Conservation (phyloP, 345 rosid genomes). For the rapeseed (Brassica napus) region DNA sequence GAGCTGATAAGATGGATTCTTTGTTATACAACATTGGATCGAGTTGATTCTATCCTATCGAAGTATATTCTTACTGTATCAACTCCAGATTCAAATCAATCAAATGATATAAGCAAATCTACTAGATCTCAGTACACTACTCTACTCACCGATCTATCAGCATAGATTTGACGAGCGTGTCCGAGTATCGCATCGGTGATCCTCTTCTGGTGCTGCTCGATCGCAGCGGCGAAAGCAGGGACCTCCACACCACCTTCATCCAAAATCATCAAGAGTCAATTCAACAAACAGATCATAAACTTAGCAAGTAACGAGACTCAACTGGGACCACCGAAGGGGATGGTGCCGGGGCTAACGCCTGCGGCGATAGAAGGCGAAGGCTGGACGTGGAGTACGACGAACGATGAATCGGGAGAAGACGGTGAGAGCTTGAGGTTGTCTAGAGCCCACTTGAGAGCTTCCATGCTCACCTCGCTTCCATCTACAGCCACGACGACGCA, state of each 20-base stretch:
- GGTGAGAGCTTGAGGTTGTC: conserved; percentile 74
- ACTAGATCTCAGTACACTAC: conserved; percentile 16
- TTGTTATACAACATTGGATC: too few relatives aligned
- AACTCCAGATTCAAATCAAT: not conserved
- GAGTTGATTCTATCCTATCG: too few relatives aligned
- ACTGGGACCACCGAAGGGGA: conserved; percentile 98
- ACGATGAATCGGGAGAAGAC: conserved; percentile 51
- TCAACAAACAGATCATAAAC: conserved; percentile 18
- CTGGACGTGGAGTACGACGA: conserved; percentile 76
- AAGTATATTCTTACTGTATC: too few relatives aligned
- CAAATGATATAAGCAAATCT: not conserved
- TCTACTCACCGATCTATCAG: conserved; percentile 49
- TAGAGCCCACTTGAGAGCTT: conserved; percentile 77
- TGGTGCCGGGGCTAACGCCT: conserved; percentile 75
- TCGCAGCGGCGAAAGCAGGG: conserved; percentile 85
- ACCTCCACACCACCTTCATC: conserved; percentile 68
- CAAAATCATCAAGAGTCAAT: conserved; percentile 3
- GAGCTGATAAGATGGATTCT: too few relatives aligned
- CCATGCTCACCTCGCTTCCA: conserved; percentile 92
- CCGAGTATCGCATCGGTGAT: conserved; percentile 63
- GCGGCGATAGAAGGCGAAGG: conserved; percentile 74
- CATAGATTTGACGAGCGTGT: conserved; percentile 64
- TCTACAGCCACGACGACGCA: conserved; percentile 79
- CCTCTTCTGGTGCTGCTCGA: conserved; percentile 79
- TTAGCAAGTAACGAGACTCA: conserved; percentile 30